phyloP scores from a whole-genome alignment of 805 yeast species.

The Dipodascus albidus region DNA sequence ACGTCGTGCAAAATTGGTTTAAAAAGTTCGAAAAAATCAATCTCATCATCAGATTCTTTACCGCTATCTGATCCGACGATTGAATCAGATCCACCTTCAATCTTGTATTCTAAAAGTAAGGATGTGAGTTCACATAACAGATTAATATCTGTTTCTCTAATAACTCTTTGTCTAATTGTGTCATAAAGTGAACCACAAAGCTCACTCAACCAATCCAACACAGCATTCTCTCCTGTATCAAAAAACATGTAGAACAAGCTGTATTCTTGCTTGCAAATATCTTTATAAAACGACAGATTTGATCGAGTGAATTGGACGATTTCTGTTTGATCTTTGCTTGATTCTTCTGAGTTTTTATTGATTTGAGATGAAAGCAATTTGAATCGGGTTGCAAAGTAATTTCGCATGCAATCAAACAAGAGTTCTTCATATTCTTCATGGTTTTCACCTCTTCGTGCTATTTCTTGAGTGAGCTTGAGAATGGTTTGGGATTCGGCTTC shows the following conservation, averaged over 20 bases:
- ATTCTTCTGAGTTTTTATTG: constrained; percentile 27
- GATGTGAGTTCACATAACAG: constrained; percentile 66
- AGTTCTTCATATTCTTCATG: constrained; percentile 55
- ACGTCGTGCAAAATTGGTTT: constrained; percentile 64
- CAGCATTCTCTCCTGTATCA: constrained; percentile 29
- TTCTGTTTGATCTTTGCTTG: constrained; percentile 21
- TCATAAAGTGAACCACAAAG: constrained; percentile 74
- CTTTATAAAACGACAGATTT: constrained; percentile 47
- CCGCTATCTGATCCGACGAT: constrained; percentile 38
- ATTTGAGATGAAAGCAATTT: constrained; percentile 36
- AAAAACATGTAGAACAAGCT: constrained; percentile 47
- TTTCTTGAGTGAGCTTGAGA: constrained; percentile 25
- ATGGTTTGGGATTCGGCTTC: constrained; percentile 32
- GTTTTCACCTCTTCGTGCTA: constrained; percentile 28
- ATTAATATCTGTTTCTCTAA: constrained; percentile 59
- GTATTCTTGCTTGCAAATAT: constrained; percentile 49
- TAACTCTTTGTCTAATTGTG: constrained; percentile 47
- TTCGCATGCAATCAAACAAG: constrained; percentile 48
- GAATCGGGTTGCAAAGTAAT: constrained; percentile 49
- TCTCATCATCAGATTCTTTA: constrained; percentile 18
- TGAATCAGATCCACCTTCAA: constrained; percentile 6
- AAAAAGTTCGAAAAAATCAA: constrained; percentile 48
- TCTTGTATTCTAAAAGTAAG: constrained; percentile 46
- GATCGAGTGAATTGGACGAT: constrained; percentile 53
- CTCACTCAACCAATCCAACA: constrained; percentile 41